Evolutionary conservation across 371 early-diverging fungal genomes (phyloP).

Genomic region (Globomyces sp.): DNA sequence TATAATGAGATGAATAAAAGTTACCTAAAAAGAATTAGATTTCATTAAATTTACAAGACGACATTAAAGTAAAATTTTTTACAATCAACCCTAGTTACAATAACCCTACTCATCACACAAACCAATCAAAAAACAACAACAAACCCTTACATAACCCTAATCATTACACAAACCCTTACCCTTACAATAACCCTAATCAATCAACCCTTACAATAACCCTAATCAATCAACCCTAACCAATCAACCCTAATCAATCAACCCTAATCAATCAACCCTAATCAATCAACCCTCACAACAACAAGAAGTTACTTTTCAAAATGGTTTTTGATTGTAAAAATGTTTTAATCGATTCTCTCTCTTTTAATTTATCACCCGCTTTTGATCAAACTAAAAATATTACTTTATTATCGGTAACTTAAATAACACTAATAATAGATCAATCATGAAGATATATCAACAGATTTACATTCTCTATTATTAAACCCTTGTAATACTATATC

Average conservation of each 20-base stretch:
- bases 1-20: not conserved
- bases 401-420: not conserved
- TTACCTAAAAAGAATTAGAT: no score
- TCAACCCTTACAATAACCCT: not conserved
- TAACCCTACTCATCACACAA: not conserved
- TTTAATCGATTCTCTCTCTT: no score
- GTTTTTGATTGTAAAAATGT: not conserved
- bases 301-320: not conserved
- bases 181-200: not conserved
- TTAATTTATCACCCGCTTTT: no score
- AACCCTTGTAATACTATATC: constrained; percentile 4
- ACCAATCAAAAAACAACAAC: no score
- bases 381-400: not conserved
- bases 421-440: not conserved
- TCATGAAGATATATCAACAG: constrained; percentile 2
- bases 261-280: not conserved
- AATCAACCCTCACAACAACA: not conserved
- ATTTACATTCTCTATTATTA: not conserved
- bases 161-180: not conserved
- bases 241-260: not conserved
- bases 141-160: not conserved
- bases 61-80: constrained; percentile 1
- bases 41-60: not conserved
- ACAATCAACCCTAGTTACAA: not conserved
- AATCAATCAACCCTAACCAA: not conserved